Percentiles rank a stretch among this genome's conserved stretches.
Conservation (phyloP, 257 asterid species). For the Solanum habrochaites region DNA sequence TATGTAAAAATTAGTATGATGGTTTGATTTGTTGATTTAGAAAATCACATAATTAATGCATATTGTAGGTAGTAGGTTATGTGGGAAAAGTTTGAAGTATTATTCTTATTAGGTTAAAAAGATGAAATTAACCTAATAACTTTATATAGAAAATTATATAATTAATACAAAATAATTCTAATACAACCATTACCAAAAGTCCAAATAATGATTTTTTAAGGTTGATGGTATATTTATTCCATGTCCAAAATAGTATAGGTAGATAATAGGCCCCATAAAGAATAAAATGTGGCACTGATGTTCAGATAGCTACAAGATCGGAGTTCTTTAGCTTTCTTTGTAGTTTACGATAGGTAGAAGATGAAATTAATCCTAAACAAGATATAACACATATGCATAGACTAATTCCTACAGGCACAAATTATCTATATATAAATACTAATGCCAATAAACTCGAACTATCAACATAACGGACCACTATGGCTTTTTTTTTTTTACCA, state of each 20-base stretch:
- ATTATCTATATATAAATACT: background rate
- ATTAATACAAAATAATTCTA: no score
- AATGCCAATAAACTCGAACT: background rate
- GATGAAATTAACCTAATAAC: background rate
- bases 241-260: background rate
- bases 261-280: background rate
- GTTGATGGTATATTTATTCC: background rate
- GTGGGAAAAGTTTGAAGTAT: background rate
- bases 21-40: background rate
- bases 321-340: background rate
- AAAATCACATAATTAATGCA: background rate
- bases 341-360: background rate
- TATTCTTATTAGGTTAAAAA: background rate
- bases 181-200: no score
- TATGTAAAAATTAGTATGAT: background rate
- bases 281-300: background rate
- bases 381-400: background rate
- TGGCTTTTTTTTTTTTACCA: background rate
- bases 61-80: no score
- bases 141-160: no score
- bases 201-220: background rate
- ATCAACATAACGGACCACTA: background rate
- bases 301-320: background rate
- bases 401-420: background rate
- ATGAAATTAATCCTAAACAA: background rate